phyloP scores from a whole-genome alignment of 805 yeast genomes.

The Saccharomycopsis capsularis region DNA sequence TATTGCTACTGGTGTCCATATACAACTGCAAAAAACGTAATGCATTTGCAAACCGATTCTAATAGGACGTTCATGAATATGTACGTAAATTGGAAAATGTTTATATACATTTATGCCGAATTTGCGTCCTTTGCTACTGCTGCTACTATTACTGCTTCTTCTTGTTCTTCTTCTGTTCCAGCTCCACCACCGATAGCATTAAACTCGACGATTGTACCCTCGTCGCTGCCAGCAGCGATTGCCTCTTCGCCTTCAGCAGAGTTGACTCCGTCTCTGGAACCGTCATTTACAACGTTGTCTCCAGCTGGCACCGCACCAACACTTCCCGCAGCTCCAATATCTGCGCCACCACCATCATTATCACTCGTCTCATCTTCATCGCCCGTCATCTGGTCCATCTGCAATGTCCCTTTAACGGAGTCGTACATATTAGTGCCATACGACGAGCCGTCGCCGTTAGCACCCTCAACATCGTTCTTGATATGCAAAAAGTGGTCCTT shows the following conservation, averaged over 20 bases:
- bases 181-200: not conserved
- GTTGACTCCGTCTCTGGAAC: too few species aligned
- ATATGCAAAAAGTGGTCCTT: conserved; percentile 16
- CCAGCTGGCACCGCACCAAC: not conserved
- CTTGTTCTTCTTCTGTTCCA: not conserved
- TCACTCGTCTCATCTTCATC: conserved; percentile 12
- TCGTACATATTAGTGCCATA: conserved; percentile 11
- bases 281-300: not conserved
- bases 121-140: too few species aligned
- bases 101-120: too few species aligned
- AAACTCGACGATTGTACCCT: not conserved
- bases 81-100: too few species aligned
- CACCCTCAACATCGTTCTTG: conserved; percentile 3
- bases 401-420: conserved; percentile 12
- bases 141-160: not conserved
- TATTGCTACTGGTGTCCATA: too few species aligned
- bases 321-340: not conserved
- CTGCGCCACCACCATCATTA: not conserved
- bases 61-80: too few species aligned
- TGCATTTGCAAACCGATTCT: too few species aligned
- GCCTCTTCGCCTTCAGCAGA: not conserved
- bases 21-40: too few species aligned
- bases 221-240: not conserved
- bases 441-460: not conserved
- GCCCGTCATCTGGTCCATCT: conserved; percentile 16